Evolutionary conservation across 2,329 filamentous ascomycete genomes (phyloP).

Genomic region (Trichoderma afroharzianum): DNA sequence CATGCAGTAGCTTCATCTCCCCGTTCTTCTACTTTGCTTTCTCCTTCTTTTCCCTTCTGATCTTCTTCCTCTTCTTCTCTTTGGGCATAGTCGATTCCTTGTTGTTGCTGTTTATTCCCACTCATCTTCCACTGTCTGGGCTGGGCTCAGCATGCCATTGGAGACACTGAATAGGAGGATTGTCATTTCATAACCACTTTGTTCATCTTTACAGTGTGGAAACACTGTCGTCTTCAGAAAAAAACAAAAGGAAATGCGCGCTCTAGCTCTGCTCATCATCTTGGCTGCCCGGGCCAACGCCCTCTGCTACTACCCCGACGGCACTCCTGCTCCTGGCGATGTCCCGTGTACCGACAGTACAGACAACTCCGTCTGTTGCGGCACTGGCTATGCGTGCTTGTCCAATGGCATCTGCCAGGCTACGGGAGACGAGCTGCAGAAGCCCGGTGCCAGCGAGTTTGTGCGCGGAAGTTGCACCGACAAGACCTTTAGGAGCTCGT

Average conservation of each 20-base stretch:
- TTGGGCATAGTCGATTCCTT: background rate
- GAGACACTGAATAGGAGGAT: background rate
- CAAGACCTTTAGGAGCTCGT: conserved; percentile 27
- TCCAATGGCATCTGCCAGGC: conserved; percentile 33
- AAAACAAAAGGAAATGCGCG: background rate
- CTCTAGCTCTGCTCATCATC: background rate
- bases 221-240: background rate
- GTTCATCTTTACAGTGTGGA: background rate
- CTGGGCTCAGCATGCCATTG: background rate
- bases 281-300: background rate
- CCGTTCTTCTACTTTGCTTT: background rate
- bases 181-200: background rate
- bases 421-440: conserved; percentile 25
- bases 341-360: conserved; percentile 29
- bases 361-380: conserved; percentile 32
- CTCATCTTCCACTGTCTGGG: background rate
- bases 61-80: background rate
- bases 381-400: conserved; percentile 35
- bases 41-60: background rate
- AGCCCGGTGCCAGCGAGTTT: conserved; percentile 23
- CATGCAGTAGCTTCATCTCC: background rate
- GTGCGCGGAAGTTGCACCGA: conserved; percentile 36
- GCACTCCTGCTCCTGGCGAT: conserved; percentile 28
- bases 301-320: conserved; percentile 32
- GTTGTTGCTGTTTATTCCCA: background rate